phyloP scores from a whole-genome alignment of 164 flowering plant species.

The Stephania yunnanensis region DNA sequence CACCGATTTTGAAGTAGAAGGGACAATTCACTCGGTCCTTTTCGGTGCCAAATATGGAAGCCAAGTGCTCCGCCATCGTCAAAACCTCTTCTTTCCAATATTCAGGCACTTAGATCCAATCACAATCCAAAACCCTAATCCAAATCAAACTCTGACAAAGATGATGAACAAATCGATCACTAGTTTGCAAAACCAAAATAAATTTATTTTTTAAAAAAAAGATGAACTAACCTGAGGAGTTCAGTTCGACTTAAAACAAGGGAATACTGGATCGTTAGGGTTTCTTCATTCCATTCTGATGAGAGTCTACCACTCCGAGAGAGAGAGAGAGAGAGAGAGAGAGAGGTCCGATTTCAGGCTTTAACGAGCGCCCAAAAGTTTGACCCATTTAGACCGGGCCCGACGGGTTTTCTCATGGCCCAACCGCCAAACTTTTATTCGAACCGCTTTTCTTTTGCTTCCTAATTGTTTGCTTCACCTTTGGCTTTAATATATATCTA shows the following conservation, averaged over 20 bases:
- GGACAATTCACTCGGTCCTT: slow-evolving; percentile 48
- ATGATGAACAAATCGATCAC: not conserved
- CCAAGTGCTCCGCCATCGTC: slow-evolving; percentile 35
- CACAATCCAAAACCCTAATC: no score
- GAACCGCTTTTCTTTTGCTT: not conserved
- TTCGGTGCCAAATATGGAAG: slow-evolving; percentile 48
- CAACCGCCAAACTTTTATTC: not conserved
- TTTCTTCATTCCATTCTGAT: not conserved
- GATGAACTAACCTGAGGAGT: not conserved
- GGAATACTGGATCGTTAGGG: not conserved
- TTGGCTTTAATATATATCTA: no score
- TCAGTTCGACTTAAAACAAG: not conserved
- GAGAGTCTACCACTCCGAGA: no score
- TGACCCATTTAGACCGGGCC: not conserved
- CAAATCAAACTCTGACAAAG: no score
- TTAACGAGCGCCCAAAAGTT: not conserved
- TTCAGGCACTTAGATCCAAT: no score
- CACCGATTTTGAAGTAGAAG: slow-evolving; percentile 52
- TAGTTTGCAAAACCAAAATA: not conserved
- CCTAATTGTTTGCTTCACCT: no score
- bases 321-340: no score
- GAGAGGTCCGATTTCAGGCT: not conserved
- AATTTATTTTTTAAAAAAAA: no score
- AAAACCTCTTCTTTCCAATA: no score
- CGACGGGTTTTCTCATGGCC: not conserved